Percentiles rank a stretch among this genome's conserved stretches.
Evolutionary conservation across 2,329 filamentous ascomycete genomes (phyloP).

Genomic region (Parafenestella ontariensis): DNA sequence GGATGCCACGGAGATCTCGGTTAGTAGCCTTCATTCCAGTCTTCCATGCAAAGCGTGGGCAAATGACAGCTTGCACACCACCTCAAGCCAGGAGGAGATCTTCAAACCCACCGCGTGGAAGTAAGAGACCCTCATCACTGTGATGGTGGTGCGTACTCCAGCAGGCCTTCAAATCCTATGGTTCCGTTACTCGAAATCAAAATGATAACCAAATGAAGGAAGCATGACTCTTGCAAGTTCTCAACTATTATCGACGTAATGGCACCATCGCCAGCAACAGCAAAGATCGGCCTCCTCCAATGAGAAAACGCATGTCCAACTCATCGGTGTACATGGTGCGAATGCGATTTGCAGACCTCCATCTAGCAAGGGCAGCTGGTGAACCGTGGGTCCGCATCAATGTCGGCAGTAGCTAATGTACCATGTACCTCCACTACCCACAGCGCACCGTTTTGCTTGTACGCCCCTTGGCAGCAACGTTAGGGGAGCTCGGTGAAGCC

Average conservation of each 20-base stretch:
- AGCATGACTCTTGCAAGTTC: not conserved
- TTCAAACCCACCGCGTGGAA: not conserved
- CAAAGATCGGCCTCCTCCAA: not conserved
- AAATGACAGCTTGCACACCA: conserved; percentile 6
- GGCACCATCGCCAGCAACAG: not conserved
- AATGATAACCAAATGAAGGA: not conserved
- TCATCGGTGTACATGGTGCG: not conserved
- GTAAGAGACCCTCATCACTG: not conserved
- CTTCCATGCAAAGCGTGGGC: conserved; percentile 5
- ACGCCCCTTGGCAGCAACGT: not conserved
- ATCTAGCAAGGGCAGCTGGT: conserved; percentile 6
- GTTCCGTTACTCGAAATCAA: not conserved
- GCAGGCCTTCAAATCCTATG: not conserved
- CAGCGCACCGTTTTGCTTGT: conserved; percentile 1
- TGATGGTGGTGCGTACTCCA: not conserved
- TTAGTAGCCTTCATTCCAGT: conserved; percentile 4
- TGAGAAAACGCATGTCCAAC: not conserved
- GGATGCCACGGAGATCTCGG: not conserved
- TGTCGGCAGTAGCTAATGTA: not conserved
- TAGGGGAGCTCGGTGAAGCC: conserved; percentile 2
- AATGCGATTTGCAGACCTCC: conserved; percentile 1
- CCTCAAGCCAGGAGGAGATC: not conserved
- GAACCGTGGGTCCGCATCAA: conserved; percentile 5
- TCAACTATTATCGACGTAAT: not conserved
- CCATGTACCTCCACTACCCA: conserved; percentile 3